Percentiles rank a stretch among this genome's conserved stretches.
Conservation (phyloP, 352 stramenopile species). For the Pythium dissimile region DNA sequence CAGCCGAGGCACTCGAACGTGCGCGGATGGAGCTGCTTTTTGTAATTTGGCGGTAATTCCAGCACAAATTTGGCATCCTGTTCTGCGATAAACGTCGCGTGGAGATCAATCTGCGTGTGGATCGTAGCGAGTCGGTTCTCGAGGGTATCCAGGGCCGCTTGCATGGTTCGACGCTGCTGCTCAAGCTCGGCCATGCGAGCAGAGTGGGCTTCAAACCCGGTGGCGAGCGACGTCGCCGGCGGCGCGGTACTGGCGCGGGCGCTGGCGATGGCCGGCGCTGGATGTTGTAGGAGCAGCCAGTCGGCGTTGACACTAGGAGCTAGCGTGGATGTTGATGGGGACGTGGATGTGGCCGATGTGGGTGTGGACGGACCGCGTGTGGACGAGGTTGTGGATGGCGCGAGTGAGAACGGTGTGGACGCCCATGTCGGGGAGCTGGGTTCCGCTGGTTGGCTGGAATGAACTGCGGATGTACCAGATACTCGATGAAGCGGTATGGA, state of each 20-base stretch:
- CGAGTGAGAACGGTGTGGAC: background rate
- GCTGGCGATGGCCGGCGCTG: background rate
- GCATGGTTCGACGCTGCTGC: background rate
- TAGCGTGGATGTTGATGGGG: background rate
- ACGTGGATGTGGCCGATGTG: background rate
- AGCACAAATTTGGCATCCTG: conserved; percentile 15
- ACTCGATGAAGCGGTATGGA: too few species aligned
- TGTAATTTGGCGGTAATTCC: conserved; percentile 1
- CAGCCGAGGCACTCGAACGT: conserved; percentile 61
- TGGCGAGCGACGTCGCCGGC: background rate
- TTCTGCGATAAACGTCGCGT: conserved; percentile 17
- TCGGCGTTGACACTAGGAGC: background rate
- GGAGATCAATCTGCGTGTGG: background rate
- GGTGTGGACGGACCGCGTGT: background rate
- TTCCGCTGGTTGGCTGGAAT: too few species aligned
- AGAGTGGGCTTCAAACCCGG: background rate
- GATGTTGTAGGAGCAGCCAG: conserved; percentile 1
- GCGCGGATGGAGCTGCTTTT: conserved; percentile 28
- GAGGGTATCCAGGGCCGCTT: background rate
- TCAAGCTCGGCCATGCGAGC: conserved; percentile 12
- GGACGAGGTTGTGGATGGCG: background rate
- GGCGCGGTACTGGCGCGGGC: too few species aligned
- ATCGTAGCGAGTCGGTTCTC: conserved; percentile 6
- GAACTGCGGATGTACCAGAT: too few species aligned
- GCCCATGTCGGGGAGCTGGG: background rate